Evolutionary conservation across 2,329 filamentous ascomycete species (phyloP).

Genomic region (Exophiala alcalophila): DNA sequence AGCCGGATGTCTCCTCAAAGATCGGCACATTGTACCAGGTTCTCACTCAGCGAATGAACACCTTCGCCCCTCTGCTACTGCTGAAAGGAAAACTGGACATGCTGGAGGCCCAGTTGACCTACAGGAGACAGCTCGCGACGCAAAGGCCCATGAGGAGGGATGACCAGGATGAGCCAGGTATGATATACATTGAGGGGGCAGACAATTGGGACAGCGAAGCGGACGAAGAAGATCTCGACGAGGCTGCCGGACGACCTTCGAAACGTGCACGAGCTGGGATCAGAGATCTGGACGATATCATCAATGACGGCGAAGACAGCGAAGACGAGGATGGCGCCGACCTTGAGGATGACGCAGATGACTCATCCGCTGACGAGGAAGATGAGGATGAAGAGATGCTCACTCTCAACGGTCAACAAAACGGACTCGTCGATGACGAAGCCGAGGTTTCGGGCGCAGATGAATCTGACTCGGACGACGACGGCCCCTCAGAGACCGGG

Average conservation of each 20-base stretch:
- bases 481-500: conserved; percentile 21
- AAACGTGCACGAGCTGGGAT: conserved; percentile 27
- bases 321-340: conserved; percentile 12
- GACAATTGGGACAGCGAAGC: conserved; percentile 43
- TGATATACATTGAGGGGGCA: conserved; percentile 81
- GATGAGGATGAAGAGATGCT: conserved; percentile 55
- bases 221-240: conserved; percentile 40
- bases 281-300: conserved; percentile 30
- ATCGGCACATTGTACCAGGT: conserved; percentile 80
- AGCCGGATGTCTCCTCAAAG: conserved; percentile 76
- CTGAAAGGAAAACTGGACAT: conserved; percentile 96
- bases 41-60: conserved; percentile 78
- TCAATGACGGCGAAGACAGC: conserved; percentile 17
- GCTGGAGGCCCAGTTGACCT: conserved; percentile 81
- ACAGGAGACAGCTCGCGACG: conserved; percentile 62
- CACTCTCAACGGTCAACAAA: conserved; percentile 44
- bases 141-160: conserved; percentile 55
- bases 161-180: conserved; percentile 58
- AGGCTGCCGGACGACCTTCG: conserved; percentile 21
- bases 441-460: conserved; percentile 31
- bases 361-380: conserved; percentile 52
- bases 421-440: conserved; percentile 31
- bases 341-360: conserved; percentile 37
- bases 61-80: conserved; percentile 75
- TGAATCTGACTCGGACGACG: conserved; percentile 23